Conservation (phyloP, 2,329 filamentous ascomycete genomes). For the Phialophora macrospora region DNA sequence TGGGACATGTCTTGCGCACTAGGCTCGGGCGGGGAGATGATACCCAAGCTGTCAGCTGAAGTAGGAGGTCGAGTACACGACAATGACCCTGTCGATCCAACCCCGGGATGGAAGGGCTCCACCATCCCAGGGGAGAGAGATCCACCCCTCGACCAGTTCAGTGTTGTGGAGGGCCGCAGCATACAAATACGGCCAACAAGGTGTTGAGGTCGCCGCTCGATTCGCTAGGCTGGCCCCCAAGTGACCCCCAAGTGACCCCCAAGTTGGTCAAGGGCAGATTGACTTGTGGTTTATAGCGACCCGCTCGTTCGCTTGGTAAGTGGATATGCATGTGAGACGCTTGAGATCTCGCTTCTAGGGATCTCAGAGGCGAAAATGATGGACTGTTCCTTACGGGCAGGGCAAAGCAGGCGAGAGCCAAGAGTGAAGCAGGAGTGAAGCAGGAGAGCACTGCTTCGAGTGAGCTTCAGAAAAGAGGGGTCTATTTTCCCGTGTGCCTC, state of each 20-base stretch:
- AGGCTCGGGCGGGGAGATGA: background rate
- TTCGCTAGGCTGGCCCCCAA: background rate
- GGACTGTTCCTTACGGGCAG: background rate
- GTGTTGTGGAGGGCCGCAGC: background rate
- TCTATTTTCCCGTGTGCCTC: background rate
- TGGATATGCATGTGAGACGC: background rate
- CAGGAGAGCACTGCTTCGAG: background rate
- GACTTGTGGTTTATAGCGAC: background rate
- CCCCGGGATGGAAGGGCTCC: background rate
- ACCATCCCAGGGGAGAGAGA: background rate
- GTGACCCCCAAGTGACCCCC: background rate
- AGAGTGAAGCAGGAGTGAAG: too few relatives aligned
- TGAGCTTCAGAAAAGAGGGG: background rate
- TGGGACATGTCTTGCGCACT: background rate
- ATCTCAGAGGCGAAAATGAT: constrained; percentile 1
- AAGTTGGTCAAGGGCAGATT: background rate
- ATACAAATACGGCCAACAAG: background rate
- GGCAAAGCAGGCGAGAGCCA: too few relatives aligned
- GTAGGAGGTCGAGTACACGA: background rate
- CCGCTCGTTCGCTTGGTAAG: background rate
- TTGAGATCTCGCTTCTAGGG: background rate
- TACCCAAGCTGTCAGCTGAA: background rate
- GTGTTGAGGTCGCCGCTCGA: background rate
- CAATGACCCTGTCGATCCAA: background rate
- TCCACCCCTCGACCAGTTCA: background rate